Evolutionary conservation across 148 eudicot species (phyloP), one percentile per base, ranked within the genome.

Genomic region (Cornus suecica): DNA sequence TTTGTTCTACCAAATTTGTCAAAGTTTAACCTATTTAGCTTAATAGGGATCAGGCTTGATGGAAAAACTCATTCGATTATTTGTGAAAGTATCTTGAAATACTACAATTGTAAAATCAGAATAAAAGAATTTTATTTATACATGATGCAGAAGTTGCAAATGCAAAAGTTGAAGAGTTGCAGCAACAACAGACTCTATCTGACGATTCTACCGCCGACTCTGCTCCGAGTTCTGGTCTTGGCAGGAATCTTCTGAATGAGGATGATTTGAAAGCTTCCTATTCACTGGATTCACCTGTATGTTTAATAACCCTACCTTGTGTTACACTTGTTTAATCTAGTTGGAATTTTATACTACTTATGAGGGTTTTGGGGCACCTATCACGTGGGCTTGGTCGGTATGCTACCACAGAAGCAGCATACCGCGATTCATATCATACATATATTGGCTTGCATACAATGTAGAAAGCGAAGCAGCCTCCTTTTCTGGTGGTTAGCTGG

Each of bases 251-350:
- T 62, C 82, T 84, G 48, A 87, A 75, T 66, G 97, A 93, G 15
- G 97, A 88, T 84, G 97, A 91, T 73, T 41, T 85, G 69, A 93
- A 91, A 83, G 79, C 88, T 85, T 85, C 91, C 28, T 85, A 85
- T 78, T 82, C 83, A 65, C 66, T 90, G 80, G 98, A 93, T 74
- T 76, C 81, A 64, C 78, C 86, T 34, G 99, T 96, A 90, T 68
- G 97, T 79, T 52, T 70, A 75, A 60, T 23, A 27, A 58, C 78
- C 67, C 72, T 67, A n/a, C 23, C 61, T 68, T 58, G 14, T 62
- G 60, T 77, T 30, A 64, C 41, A 30, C 22, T 56, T 56, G 15
- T 22, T 16, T 56, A 58, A 58, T 22, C 70, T 74, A 18, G 27
- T 29, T 65, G 10, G 51, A 22, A 42, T 65, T 42, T 29, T 29